Conservation (phyloP, 805 yeast species). For the Metschnikowia reukaufii region DNA sequence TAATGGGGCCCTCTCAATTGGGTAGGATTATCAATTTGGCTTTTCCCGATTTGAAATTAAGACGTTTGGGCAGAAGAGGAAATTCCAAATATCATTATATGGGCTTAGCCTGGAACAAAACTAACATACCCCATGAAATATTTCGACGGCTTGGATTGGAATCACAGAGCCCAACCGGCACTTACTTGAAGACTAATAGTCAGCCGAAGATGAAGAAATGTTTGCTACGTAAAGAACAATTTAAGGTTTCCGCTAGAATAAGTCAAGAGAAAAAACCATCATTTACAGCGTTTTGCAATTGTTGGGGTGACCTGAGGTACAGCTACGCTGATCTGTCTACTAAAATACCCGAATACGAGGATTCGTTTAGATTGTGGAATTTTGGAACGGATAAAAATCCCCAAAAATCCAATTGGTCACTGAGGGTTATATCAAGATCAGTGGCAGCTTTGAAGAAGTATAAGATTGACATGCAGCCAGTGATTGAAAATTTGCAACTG, state of each 20-base stretch:
- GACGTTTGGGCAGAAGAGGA: slow-evolving; percentile 44
- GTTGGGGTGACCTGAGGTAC: too few relatives aligned
- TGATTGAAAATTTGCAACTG: background rate
- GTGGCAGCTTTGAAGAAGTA: background rate
- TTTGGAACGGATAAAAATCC: background rate
- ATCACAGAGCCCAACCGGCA: too few relatives aligned
- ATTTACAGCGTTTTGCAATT: too few relatives aligned
- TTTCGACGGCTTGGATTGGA: too few relatives aligned
- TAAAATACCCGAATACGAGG: background rate
- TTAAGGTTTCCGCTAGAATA: too few relatives aligned
- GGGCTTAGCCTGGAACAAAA: slow-evolving; percentile 44
- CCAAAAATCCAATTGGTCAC: background rate
- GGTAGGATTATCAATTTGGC: slow-evolving; percentile 43
- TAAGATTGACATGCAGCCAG: background rate
- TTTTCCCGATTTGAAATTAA: slow-evolving; percentile 37
- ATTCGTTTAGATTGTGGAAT: background rate
- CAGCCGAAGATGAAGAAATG: too few relatives aligned
- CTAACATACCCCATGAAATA: too few relatives aligned
- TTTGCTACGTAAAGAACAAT: too few relatives aligned
- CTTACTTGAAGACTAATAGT: too few relatives aligned
- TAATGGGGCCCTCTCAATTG: slow-evolving; percentile 38
- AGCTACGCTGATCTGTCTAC: background rate
- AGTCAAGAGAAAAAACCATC: slow-evolving; percentile 22
- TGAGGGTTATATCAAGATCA: background rate
- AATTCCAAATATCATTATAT: too few relatives aligned